Evolutionary conservation across 352 stramenopile species (phyloP).

Genomic region (Phytopythium cucurbitacearum): DNA sequence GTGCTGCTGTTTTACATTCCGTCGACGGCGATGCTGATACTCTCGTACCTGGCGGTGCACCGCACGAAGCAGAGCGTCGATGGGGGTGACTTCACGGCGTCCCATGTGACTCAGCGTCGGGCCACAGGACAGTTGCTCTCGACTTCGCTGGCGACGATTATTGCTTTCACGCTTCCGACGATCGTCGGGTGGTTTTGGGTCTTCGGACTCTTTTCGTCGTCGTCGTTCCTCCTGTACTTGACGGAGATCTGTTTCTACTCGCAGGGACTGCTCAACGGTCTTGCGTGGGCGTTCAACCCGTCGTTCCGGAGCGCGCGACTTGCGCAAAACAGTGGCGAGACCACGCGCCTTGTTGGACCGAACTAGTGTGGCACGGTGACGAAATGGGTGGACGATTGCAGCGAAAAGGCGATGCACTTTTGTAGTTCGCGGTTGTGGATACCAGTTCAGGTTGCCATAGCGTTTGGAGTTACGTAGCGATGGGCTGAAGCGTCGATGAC

Average conservation of each 20-base stretch:
- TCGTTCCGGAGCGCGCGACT: slow-evolving; percentile 40
- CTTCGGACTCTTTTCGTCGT: slow-evolving; percentile 27
- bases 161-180: slow-evolving; percentile 36
- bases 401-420: too few relatives aligned
- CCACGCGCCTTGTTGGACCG: slow-evolving; percentile 23
- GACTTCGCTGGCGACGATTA: slow-evolving; percentile 36
- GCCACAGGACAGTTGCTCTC: slow-evolving; percentile 42
- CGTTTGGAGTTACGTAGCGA: too few relatives aligned
- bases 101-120: slow-evolving; percentile 35
- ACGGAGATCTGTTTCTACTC: slow-evolving; percentile 65
- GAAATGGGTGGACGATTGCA: neutral
- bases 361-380: slow-evolving; percentile 14
- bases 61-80: slow-evolving; percentile 11
- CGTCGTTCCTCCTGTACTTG: slow-evolving; percentile 41
- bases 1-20: slow-evolving; percentile 59
- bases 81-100: slow-evolving; percentile 14
- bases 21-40: slow-evolving; percentile 27
- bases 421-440: too few relatives aligned
- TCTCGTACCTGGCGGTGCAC: slow-evolving; percentile 31
- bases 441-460: too few relatives aligned
- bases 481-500: too few relatives aligned
- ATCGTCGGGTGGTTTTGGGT: slow-evolving; percentile 38
- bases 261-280: slow-evolving; percentile 48
- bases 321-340: slow-evolving; percentile 21
- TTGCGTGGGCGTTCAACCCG: slow-evolving; percentile 59